A percentile compares a stretch with the other conserved stretches of the same genome.
Evolutionary conservation across 305 asterid genomes (phyloP).

Genomic region (Galium porrigens): DNA sequence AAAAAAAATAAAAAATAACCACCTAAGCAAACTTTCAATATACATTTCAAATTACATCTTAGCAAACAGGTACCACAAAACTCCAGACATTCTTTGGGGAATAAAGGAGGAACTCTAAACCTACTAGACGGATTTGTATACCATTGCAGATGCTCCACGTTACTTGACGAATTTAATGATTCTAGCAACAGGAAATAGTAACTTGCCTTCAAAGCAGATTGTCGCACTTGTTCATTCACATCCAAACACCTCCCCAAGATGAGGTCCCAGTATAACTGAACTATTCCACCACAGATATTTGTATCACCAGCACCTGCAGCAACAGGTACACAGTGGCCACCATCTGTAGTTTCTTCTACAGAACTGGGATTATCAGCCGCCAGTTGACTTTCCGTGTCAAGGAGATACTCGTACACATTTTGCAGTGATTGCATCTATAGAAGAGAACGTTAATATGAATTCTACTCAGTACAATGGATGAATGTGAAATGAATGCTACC

Average conservation of each 20-base stretch:
- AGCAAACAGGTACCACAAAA: not conserved
- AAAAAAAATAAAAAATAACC: not conserved
- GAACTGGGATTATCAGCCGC: constrained; percentile 46
- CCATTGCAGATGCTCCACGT: not conserved
- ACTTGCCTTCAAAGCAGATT: constrained; percentile 76
- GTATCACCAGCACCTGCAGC: constrained; percentile 99
- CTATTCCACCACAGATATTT: constrained; percentile 87
- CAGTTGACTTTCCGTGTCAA: constrained; percentile 86
- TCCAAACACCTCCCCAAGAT: constrained; percentile 75
- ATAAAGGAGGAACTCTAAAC: not conserved
- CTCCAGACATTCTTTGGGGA: not conserved
- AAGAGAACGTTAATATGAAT: constrained; percentile 25
- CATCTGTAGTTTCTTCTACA: constrained; percentile 33
- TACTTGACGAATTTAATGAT: not conserved
- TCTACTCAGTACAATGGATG: constrained; percentile 15
- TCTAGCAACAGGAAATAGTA: constrained; percentile 9
- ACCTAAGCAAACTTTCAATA: not conserved
- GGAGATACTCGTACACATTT: constrained; percentile 87
- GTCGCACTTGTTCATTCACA: constrained; percentile 73
- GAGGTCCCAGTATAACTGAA: constrained; percentile 75
- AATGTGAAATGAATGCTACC: constrained; percentile 34
- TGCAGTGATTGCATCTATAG: constrained; percentile 88
- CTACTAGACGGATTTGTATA: not conserved
- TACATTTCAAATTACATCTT: not conserved
- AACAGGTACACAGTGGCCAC: constrained; percentile 65